A percentile compares a stretch with the other conserved stretches of the same genome.
phyloP scores from a whole-genome alignment of 495 filamentous ascomycete species.

The Mytilinidion resinicola region DNA sequence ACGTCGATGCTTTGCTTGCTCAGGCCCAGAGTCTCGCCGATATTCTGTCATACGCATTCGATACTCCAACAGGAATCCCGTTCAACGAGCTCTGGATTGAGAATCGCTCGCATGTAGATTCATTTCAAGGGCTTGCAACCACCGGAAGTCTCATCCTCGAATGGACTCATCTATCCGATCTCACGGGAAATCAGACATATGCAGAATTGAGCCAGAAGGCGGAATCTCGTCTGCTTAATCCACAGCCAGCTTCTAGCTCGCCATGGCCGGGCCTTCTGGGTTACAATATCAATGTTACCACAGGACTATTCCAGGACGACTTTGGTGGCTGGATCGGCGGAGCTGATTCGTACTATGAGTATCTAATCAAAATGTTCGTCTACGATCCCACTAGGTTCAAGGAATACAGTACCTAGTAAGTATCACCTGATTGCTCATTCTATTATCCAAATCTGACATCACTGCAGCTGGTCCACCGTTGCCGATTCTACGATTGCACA shows the following conservation, averaged over 20 bases:
- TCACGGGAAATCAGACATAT: constrained; percentile 63
- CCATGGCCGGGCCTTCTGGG: constrained; percentile 78
- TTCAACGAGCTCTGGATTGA: constrained; percentile 62
- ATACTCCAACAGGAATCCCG: constrained; percentile 70
- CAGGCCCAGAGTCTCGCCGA: constrained; percentile 68
- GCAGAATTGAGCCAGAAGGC: constrained; percentile 59
- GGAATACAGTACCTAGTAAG: constrained; percentile 9
- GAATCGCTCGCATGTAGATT: constrained; percentile 25
- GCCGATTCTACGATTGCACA: constrained; percentile 70
- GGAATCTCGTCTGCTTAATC: constrained; percentile 65
- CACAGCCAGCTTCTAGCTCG: constrained; percentile 53
- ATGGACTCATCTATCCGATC: constrained; percentile 76
- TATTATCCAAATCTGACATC: constrained; percentile 50
- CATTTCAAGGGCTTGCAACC: constrained; percentile 32
- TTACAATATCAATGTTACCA: constrained; percentile 55
- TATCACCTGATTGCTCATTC: neutral
- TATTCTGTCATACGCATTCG: constrained; percentile 68
- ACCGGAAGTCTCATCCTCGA: constrained; percentile 56
- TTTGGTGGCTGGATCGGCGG: constrained; percentile 75
- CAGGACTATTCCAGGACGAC: constrained; percentile 61
- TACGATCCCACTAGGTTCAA: constrained; percentile 64
- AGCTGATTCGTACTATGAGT: constrained; percentile 83
- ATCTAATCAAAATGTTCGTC: constrained; percentile 89
- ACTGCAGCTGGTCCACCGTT: constrained; percentile 60
- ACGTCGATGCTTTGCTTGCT: constrained; percentile 51